Percentiles rank a stretch among this genome's conserved stretches.
These are phyloP conservation scores for Rosellinia necatrix DNA, from an alignment of 2,329 filamentous ascomycete species.

Conservation along the genomic window DNA sequence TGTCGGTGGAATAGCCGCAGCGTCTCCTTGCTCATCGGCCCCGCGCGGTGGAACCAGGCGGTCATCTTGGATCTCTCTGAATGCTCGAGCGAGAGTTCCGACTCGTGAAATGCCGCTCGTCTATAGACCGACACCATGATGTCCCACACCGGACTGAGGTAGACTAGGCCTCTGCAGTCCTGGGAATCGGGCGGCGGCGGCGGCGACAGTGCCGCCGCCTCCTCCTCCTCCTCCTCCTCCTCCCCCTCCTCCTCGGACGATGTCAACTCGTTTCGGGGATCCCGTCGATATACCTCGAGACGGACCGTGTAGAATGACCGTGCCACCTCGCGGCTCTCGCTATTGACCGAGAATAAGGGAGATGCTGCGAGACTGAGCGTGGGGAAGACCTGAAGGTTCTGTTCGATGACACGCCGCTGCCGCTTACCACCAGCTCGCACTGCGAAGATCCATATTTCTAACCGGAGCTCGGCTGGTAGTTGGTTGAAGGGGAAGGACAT, in stretches of 20 bases:
- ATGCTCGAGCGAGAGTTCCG: slow-evolving; percentile 13
- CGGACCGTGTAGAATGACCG: slow-evolving; percentile 15
- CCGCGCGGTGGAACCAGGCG: slow-evolving; percentile 11
- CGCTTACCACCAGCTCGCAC: slow-evolving; percentile 11
- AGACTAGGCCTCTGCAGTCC: slow-evolving; percentile 12
- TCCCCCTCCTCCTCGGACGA: neutral
- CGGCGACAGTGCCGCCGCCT: neutral
- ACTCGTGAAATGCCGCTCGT: slow-evolving; percentile 10
- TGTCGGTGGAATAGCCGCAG: slow-evolving; percentile 7
- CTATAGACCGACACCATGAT: slow-evolving; percentile 17
- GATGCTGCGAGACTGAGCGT: slow-evolving; percentile 20
- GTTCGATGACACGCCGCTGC: slow-evolving; percentile 23
- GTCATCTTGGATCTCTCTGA: slow-evolving; percentile 18
- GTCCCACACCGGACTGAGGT: slow-evolving; percentile 20
- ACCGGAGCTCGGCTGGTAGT: slow-evolving; percentile 25
- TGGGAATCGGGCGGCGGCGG: neutral
- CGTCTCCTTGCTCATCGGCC: slow-evolving; percentile 7
- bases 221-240: neutral
- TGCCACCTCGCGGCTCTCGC: slow-evolving; percentile 21
- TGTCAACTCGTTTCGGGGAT: neutral
- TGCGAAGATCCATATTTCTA: slow-evolving; percentile 22
- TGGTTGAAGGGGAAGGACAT: slow-evolving; percentile 10
- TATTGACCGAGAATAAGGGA: slow-evolving; percentile 21
- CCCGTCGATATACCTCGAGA: slow-evolving; percentile 20
- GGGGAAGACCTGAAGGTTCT: slow-evolving; percentile 20